Evolutionary conservation across 2,329 filamentous ascomycete species (phyloP), one percentile per base, ranked within the genome.

Genomic region (Aureobasidium mangrovei): DNA sequence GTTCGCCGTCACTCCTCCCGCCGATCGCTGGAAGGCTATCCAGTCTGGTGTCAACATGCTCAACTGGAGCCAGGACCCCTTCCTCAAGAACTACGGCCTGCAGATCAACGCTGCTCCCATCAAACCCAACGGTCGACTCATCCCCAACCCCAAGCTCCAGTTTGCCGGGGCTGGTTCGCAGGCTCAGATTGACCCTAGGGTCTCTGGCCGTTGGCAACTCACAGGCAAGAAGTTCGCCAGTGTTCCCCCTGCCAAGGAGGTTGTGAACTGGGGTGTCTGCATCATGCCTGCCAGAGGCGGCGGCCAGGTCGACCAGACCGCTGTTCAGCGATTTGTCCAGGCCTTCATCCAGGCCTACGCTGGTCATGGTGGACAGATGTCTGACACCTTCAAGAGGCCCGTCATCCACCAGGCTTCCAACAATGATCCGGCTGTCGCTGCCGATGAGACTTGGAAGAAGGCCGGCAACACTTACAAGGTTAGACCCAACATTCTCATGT

Each of bases 131-230:
- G 91, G 85, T 24, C 81, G 84, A 2, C 66, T 96, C 0, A 74
- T 98, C 0, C 74, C 77, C 0, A 78, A 83, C 3, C 91, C 93
- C 0, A 76, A 79, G 28, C 80, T 97, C 7, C 73, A 82, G 40
- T 96, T 89, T 63, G 80, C 72, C 1, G 51, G 52, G 10, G 33
- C 41, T 8, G 38, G 38, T 12, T 7, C 10, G 9, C 52, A 47
- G 4, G 77, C 72, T 64, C 49, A 64, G 6, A 67, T 75, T 4
- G 81, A 84, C 54, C 87, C 88, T 2, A 77, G 80, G 24, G 79
- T 77, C 18, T 69, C 71, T 31, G 93, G 91, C 33, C 84, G 89
- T 27, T 98, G 93, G 93, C 88, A 95, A 67, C 75, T 97, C 8
- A 83, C 88, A 39, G 83, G 83, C 31, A 89, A 88, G 69, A 84